Conservation (phyloP, 176 grass and related monocot genomes). For the Guadua angustifolia region DNA sequence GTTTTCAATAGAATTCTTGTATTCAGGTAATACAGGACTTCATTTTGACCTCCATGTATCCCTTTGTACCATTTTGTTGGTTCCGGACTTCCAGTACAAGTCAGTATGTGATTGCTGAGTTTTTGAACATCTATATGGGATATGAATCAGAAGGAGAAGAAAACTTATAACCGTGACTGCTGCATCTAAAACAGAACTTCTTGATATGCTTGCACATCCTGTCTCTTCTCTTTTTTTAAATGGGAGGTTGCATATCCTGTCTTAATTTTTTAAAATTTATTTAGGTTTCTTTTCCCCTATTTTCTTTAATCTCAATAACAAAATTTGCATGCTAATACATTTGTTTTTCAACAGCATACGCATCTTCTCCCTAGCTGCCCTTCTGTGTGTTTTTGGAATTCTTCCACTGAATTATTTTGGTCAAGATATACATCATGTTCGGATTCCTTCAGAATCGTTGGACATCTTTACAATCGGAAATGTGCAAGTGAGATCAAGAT, state of each 20-base stretch:
- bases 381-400: conserved; percentile 78
- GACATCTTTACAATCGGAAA: conserved; percentile 84
- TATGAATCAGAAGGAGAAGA: not conserved
- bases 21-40: conserved; percentile 61
- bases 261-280: not conserved
- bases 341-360: conserved; percentile 68
- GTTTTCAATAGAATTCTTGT: conserved; percentile 78
- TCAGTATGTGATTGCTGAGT: not conserved
- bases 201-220: too few species aligned
- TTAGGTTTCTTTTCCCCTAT: not conserved
- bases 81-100: not conserved
- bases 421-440: conserved; percentile 55
- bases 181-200: not conserved
- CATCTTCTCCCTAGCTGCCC: conserved; percentile 82
- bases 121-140: not conserved
- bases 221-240: too few species aligned
- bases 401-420: conserved; percentile 94
- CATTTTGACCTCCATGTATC: conserved; percentile 26
- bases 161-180: not conserved
- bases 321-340: conserved; percentile 17
- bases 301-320: not conserved
- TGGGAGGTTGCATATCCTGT: not conserved
- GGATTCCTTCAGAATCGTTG: conserved; percentile 67
- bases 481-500: conserved; percentile 61
- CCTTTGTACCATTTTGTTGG: not conserved